These are phyloP conservation scores for Sherardia arvensis DNA, from an alignment of 257 asterid genomes.

Conservation along the genomic window DNA sequence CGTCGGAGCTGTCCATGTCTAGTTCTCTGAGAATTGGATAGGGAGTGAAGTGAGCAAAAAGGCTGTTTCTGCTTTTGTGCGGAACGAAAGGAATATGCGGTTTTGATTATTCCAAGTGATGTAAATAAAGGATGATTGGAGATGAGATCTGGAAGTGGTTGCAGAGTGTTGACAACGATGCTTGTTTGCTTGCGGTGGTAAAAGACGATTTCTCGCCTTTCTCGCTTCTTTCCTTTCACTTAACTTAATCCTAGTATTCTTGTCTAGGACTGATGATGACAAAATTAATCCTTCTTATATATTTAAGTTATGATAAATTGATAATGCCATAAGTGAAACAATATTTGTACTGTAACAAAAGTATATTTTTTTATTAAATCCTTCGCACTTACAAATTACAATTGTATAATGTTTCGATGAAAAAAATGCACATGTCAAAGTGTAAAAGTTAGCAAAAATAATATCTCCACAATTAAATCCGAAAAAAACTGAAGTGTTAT, in stretches of 20 bases:
- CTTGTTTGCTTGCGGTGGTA: background rate
- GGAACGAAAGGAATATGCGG: background rate
- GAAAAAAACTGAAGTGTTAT: too few relatives aligned
- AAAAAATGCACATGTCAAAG: background rate
- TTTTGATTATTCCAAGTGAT: background rate
- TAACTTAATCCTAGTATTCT: background rate
- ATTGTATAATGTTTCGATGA: too few relatives aligned
- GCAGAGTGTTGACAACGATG: background rate
- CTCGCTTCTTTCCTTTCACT: background rate
- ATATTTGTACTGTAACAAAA: too few relatives aligned
- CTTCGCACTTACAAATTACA: too few relatives aligned
- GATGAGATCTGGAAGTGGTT: constrained; percentile 1
- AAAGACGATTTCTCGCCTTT: background rate
- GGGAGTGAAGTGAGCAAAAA: background rate
- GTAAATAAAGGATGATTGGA: background rate
- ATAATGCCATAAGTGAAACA: too few relatives aligned
- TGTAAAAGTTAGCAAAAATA: background rate
- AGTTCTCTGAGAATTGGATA: background rate
- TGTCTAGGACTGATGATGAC: too few relatives aligned
- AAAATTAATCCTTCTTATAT: too few relatives aligned
- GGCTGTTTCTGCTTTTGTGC: background rate
- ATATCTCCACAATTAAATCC: background rate
- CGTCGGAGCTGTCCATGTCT: constrained; percentile 37
- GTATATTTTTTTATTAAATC: too few relatives aligned
- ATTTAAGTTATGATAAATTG: too few relatives aligned